Percentiles rank a stretch among this genome's conserved stretches.
These are phyloP conservation scores for Venturia effusa DNA, from an alignment of 2,329 filamentous ascomycete genomes.

Conservation along the genomic window DNA sequence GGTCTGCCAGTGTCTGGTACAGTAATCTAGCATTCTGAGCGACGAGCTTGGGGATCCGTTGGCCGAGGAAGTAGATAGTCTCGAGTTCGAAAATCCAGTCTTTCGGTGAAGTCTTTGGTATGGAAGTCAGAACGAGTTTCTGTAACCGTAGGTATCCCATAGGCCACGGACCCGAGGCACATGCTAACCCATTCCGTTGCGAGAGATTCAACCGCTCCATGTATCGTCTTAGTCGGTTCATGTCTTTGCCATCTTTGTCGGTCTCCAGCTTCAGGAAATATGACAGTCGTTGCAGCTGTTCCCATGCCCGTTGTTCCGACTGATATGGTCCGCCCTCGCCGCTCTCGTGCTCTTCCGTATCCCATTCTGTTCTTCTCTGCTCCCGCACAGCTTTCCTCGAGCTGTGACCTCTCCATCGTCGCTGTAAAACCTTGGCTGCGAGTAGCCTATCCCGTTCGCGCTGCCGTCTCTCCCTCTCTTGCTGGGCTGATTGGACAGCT, in stretches of 20 bases:
- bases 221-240: constrained; percentile 29
- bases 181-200: constrained; percentile 18
- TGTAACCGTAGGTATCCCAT: constrained; percentile 31
- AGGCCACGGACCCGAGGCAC: constrained; percentile 27
- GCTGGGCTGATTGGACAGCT: constrained; percentile 60
- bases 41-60: constrained; percentile 7
- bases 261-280: constrained; percentile 29
- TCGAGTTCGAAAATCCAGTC: constrained; percentile 14
- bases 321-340: constrained; percentile 1
- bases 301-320: constrained; percentile 21
- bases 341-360: constrained; percentile 21
- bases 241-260: constrained; percentile 23
- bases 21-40: constrained; percentile 4
- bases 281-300: constrained; percentile 32
- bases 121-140: constrained; percentile 24
- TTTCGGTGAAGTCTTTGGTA: constrained; percentile 11
- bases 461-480: constrained; percentile 71
- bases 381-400: constrained; percentile 52
- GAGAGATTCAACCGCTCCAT: constrained; percentile 17
- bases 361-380: constrained; percentile 25
- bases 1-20: constrained; percentile 5
- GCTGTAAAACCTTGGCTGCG: constrained; percentile 65
- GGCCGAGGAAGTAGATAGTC: constrained; percentile 1
- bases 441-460: constrained; percentile 67
- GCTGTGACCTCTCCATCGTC: constrained; percentile 68